These are phyloP conservation scores for Zasmidium citrigriseum DNA, from an alignment of 2,329 filamentous ascomycete genomes.

Conservation along the genomic window DNA sequence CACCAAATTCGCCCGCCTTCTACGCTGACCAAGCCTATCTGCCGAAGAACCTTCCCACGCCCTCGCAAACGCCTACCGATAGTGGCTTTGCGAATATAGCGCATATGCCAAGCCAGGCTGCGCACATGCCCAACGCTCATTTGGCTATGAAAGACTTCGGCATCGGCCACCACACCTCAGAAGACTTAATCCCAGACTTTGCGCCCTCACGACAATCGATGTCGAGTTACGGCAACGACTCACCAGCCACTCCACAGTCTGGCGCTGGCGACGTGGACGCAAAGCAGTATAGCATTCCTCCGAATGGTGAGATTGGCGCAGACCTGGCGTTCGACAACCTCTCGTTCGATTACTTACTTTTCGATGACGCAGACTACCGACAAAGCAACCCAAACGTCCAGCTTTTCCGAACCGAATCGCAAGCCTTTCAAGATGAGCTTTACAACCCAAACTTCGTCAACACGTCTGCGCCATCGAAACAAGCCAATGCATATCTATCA, in stretches of 20 bases:
- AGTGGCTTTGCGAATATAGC: conserved; percentile 45
- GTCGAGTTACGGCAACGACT: conserved; percentile 62
- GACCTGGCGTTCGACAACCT: conserved; percentile 27
- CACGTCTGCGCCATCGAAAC: conserved; percentile 56
- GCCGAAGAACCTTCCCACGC: conserved; percentile 57
- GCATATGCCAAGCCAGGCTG: conserved; percentile 32
- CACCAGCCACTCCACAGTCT: conserved; percentile 59
- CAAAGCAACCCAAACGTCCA: conserved; percentile 69
- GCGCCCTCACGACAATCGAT: conserved; percentile 59
- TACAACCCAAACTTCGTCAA: conserved; percentile 72
- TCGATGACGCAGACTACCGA: conserved; percentile 55
- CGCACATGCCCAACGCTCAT: conserved; percentile 50
- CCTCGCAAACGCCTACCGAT: conserved; percentile 57
- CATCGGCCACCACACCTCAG: conserved; percentile 53
- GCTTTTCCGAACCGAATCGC: conserved; percentile 71
- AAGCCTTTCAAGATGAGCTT: conserved; percentile 80
- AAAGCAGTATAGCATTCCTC: conserved; percentile 51
- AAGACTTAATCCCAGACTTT: conserved; percentile 54
- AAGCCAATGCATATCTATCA: conserved; percentile 60
- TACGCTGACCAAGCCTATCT: conserved; percentile 43
- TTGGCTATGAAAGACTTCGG: conserved; percentile 61
- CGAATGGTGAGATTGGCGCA: conserved; percentile 53
- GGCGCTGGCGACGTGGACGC: conserved; percentile 57
- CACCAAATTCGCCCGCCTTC: conserved; percentile 41
- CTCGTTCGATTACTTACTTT: conserved; percentile 66